Evolutionary conservation across 2,329 filamentous ascomycete genomes (phyloP), one percentile per base, ranked within the genome.

Genomic region (Nannizzia gypsea): DNA sequence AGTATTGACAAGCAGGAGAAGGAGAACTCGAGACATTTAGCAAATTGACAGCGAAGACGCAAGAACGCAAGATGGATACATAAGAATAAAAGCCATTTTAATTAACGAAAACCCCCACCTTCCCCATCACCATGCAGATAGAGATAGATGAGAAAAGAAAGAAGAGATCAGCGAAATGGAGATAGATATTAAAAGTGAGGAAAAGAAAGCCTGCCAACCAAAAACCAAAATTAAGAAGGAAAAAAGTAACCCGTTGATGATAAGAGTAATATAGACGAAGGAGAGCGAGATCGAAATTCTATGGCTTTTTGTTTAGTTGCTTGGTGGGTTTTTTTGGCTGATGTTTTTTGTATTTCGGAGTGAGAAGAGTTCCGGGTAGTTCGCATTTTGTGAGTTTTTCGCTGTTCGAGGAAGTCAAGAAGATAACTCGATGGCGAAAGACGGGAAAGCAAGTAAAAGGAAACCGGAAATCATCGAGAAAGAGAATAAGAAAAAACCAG

Each of bases 41-140:
- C 22, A 48, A 48, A 48, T 48, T 48, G 44, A 20, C 44, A 48
- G 20, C 24, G 17, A 28, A 26, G 20, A 22, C 20, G 42, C 42
- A 20, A 42, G 38, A n/a, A 24, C 20, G 42, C 42, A 24, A 13
- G 3, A 48, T 48, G 44, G 20, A 48, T 20, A 13, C 8, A 54
- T 15, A 6, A 26, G 17, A 40, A 20, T 11, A 50, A 22, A 6
- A 26, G 24, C 38, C 52, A 52, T 52, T 34, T 38, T 31, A 28
- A 54, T 38, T 46, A 61, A 36, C 31, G 31, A 48, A 24, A 38
- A 50, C 44, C 26, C 34, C 56, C 31, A 8, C 31, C 31, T 36
- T 36, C 13, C 50, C 54, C 54, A 57, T 57, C 59, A 28, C 59
- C 59, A 60, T 42, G 52, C 58, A 60, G 28, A 57, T 20, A 55